Evolutionary conservation across 1,284 basidiomycete genomes (phyloP), one percentile per base, ranked within the genome.

Genomic region (Gomphus bonarii): DNA sequence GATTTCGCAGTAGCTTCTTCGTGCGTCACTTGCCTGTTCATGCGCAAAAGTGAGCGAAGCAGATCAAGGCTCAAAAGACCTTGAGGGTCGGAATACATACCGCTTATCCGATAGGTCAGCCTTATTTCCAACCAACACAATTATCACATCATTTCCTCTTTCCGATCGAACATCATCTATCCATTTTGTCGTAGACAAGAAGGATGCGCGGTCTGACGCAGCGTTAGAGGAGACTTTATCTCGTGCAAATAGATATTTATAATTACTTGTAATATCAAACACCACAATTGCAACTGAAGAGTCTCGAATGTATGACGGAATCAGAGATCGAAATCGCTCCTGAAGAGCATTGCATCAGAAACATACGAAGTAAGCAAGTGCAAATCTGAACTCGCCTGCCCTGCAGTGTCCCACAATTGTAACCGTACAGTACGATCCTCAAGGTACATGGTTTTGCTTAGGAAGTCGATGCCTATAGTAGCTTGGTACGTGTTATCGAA

Each of bases 401-500:
- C 93, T 63, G 97, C 95, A 59, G 97, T 99, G 72, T 99, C 97
- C 95, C 95, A 99, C 9, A 99, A 76, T 70, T 99, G 97, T 72
- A 99, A 73, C 67, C 97, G 81, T 50, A 99, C 95, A 2, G 97
- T 99, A 65, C 97, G 78, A 75, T 99, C 97, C 69, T 99, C 97
- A 59, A 99, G 81, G 72, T 99, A 99, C 93, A 99, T 97, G 0
- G 97, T 99, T 79, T 99, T 99, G 74, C 92, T 95, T 70, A 99
- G 76, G 71, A 99, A 99, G 75, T 99, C 97, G 72, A 98, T 99
- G 62, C 97, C 97, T 69, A 99, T 99, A 12, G 97, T 99, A 12
- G 97, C 97, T 72, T 99, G 97, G 71, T 99, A 99, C 49, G 95
- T 99, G 73, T 97, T 97, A 77, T 99, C 97, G 70, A 99, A 99